phyloP scores from a whole-genome alignment of 1,284 basidiomycete genomes.

The Rhizoctonia solani region DNA sequence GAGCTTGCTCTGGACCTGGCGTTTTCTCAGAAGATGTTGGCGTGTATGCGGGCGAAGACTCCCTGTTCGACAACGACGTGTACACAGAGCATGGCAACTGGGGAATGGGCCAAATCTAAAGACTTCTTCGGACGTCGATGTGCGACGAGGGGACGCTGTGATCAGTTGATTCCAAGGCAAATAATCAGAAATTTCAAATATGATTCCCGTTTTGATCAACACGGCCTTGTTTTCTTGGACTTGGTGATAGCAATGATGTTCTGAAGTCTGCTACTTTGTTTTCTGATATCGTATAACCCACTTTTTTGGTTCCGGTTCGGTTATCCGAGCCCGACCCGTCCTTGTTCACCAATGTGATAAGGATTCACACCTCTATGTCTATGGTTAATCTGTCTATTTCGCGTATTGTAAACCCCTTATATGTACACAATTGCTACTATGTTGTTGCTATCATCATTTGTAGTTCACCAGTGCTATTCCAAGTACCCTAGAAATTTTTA shows the following conservation, averaged over 20 bases:
- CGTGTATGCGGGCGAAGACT: constrained; percentile 28
- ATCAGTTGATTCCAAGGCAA: neutral
- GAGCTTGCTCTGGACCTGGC: neutral
- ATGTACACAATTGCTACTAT: constrained; percentile 25
- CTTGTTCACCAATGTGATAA: too few species aligned
- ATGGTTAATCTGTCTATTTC: constrained; percentile 22
- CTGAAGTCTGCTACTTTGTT: too few species aligned
- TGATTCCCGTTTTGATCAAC: neutral
- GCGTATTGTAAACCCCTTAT: constrained; percentile 33
- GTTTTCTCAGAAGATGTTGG: constrained; percentile 15
- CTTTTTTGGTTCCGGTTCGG: too few species aligned
- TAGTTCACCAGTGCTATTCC: constrained; percentile 12
- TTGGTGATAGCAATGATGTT: neutral
- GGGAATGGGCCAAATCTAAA: constrained; percentile 9
- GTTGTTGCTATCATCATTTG: constrained; percentile 20
- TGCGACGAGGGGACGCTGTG: constrained; percentile 17
- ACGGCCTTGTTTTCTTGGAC: neutral
- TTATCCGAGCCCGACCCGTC: too few species aligned
- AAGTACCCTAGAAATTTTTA: too few species aligned
- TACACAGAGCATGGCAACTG: constrained; percentile 25
- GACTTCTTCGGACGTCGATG: constrained; percentile 8
- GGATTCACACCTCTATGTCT: constrained; percentile 9
- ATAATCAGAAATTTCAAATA: neutral
- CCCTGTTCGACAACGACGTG: constrained; percentile 31
- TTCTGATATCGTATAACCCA: too few species aligned